Conservation (phyloP, 2,329 filamentous ascomycete species). For the Ambrosiella cleistominuta region DNA sequence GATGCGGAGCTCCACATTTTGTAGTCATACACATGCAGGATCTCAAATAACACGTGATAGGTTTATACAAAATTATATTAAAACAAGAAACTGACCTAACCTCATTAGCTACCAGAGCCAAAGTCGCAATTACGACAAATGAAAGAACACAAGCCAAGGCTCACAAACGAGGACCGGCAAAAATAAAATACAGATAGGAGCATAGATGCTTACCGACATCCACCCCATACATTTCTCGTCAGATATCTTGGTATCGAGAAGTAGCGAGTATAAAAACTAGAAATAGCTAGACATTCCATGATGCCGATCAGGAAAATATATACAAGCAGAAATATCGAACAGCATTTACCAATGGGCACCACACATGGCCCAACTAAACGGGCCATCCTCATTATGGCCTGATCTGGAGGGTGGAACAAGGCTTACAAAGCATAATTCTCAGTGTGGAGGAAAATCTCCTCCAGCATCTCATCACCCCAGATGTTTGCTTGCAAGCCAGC, state of each 20-base stretch:
- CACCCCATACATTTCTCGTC: too few species aligned
- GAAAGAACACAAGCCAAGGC: background rate
- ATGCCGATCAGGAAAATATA: background rate
- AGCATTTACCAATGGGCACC: background rate
- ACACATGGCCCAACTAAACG: constrained; percentile 14
- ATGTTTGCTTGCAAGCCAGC: constrained; percentile 69
- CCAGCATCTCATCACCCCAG: constrained; percentile 57
- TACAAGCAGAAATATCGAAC: background rate
- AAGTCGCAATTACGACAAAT: too few species aligned
- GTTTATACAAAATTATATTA: background rate
- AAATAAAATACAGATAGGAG: background rate
- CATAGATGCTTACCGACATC: background rate
- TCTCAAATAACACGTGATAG: too few species aligned
- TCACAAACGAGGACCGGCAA: background rate
- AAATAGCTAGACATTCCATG: background rate
- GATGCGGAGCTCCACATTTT: too few species aligned
- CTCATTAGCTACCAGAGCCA: background rate
- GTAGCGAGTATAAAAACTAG: too few species aligned
- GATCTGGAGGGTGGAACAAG: too few species aligned
- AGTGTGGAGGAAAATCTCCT: constrained; percentile 86
- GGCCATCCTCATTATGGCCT: too few species aligned
- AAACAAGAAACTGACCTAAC: background rate
- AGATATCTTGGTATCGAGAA: too few species aligned
- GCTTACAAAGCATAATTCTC: constrained; percentile 77
- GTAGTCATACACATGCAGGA: too few species aligned